phyloP scores from a whole-genome alignment of 2,329 filamentous ascomycete species.

The Sporothrix mexicana region DNA sequence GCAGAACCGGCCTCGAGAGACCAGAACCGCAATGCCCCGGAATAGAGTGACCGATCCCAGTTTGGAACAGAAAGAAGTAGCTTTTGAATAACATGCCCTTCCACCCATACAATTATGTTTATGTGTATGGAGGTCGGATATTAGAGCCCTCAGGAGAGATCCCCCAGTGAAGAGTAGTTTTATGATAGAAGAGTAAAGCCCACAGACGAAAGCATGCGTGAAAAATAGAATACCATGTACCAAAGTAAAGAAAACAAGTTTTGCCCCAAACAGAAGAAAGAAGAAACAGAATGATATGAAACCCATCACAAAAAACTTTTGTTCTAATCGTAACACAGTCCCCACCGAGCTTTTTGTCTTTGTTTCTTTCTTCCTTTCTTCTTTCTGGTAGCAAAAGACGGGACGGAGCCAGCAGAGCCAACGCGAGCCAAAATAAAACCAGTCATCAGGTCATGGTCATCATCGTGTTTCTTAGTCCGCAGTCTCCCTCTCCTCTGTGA shows the following conservation, averaged over 20 bases:
- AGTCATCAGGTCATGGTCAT: conserved; percentile 35
- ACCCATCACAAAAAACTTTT: conserved; percentile 27
- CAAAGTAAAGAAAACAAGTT: not conserved
- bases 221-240: not conserved
- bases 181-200: not conserved
- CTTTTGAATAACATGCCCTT: not conserved
- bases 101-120: not conserved
- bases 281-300: not conserved
- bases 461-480: conserved; percentile 26
- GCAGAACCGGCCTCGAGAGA: not conserved
- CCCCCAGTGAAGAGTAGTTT: conserved; percentile 7
- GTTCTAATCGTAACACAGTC: conserved; percentile 24
- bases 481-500: no score
- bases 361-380: conserved; percentile 15
- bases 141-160: conserved; percentile 25
- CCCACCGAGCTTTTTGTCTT: conserved; percentile 22
- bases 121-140: not conserved
- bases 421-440: conserved; percentile 23
- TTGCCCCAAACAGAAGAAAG: conserved; percentile 1
- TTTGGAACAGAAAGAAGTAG: conserved; percentile 21
- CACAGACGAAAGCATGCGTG: conserved; percentile 4
- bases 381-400: not conserved
- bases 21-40: conserved; percentile 19
- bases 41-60: conserved; percentile 19
- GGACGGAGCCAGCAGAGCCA: conserved; percentile 30